Base-by-base conservation (phyloP, 176 grass and related monocot genomes). In the Musa acuminata region DNA sequence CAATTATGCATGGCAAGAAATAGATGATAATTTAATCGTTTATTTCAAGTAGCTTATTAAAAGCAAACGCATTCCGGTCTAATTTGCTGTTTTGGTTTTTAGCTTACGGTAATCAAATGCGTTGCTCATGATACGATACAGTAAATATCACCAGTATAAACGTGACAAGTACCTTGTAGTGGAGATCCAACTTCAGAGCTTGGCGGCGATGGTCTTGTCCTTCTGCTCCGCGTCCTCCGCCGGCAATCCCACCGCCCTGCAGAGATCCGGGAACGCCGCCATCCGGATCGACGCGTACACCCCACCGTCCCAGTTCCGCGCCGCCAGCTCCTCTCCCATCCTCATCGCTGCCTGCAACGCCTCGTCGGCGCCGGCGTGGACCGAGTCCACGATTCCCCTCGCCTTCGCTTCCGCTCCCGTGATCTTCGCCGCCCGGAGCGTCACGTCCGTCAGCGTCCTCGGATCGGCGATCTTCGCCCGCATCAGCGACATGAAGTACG, bases 401-500 rank as follows among this genome's bases (percentile, higher is more conserved):
- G 55, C 79, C 66, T 55, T 26, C 21, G 85, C 90, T 24, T 90
- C 87, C 25, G 67, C 19, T 1, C 83, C 87, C 52, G 81, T 51
- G 84, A 91, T 73, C 81, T 79, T 87, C 35, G 64, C 43, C 10
- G 85, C 86, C 13, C 77, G 51, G 62, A 93, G 51, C 53, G 80
- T 13, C 67, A 90, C 88, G 74, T 97, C 85, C 52, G 85, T 72
- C 77, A 85, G 72, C 5, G 71, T 16, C 14, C 51, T 75, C 1
- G 79, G 79, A 87, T 97, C 80, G 25, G 85, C 72, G 81, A 96
- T 91, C 74, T 96, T 96, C 66, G 87, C 73, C 19, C 88, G 82
- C 58, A 96, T 43, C 50, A 88, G 16, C 60, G 82, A 78, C 55
- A 16, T 84, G 72, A 97, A 86, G 80, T 70, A 92, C 43, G 78